Evolutionary conservation across 495 filamentous ascomycete species (phyloP), one percentile per base, ranked within the genome.

Genomic region (Amniculicola lignicola): DNA sequence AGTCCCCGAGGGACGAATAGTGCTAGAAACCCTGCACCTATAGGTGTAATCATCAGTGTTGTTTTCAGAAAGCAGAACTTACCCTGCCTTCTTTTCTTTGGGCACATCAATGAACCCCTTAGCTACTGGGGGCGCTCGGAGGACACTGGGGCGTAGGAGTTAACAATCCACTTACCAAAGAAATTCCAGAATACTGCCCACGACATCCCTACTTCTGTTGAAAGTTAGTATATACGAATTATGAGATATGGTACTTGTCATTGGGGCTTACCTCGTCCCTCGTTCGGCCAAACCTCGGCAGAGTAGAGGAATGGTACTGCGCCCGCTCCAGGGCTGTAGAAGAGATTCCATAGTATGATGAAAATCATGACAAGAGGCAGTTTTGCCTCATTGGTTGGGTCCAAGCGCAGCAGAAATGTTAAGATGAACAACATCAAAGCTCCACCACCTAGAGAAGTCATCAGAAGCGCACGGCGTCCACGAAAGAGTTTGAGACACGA

Each of bases 221-320:
- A n/a, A n/a, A n/a, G n/a, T n/a, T n/a, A n/a, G n/a, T n/a, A n/a
- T n/a, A n/a, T n/a, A n/a, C n/a, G n/a, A n/a, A n/a, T n/a, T n/a
- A n/a, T n/a, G n/a, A n/a, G n/a, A n/a, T n/a, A n/a, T n/a, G n/a
- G n/a, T n/a, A n/a, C n/a, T n/a, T n/a, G n/a, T n/a, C n/a, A n/a
- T n/a, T n/a, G n/a, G n/a, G n/a, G n/a, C n/a, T n/a, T n/a, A n/a
- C n/a, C n/a, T n/a, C n/a, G n/a, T n/a, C n/a, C 45, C 22, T 49
- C 45, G 31, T 49, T 49, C 7, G 45, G 45, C 45, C 45, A 49
- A 5, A 49, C 45, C 27, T 49, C 45, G 12, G 45, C 45, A 5
- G 45, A 35, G 15, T 49, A 49, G n/a, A 49, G 16, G 23, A 49
- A 49, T 10, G 45, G 45, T n/a, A 49, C 45, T 19, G 14, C 16